Base-by-base conservation (phyloP, 768 basidiomycete species). In the Agaricus subrufescens region DNA sequence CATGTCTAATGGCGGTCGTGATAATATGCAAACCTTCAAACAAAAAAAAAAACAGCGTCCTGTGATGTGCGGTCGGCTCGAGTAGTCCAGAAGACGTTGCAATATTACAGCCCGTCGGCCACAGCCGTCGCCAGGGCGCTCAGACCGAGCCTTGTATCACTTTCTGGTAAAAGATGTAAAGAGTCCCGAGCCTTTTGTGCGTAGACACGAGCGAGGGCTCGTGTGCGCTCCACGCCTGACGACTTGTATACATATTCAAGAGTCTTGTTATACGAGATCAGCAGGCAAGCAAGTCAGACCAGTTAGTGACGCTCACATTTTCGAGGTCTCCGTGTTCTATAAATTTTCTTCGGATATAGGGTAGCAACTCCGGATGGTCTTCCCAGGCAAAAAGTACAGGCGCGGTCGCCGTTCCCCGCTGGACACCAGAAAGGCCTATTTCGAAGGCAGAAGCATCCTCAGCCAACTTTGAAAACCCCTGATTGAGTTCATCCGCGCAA, bases 371-470 rank as follows among this genome's bases (percentile, higher is more conserved):
- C 3, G 89, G 82, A 66, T 89, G 79, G 66, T 94, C 85, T 69
- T 94, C 91, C 69, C 87, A 88, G 19, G 95, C 94, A 65, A 87
- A 96, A 37, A 97, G 70, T 1, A 85, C 83, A 0, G 94, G 94
- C 2, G 86, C 94, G 0, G 91, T 92, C 5, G 90, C 87, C 54
- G 71, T 61, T 34, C 73, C 73, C 34, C 70, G 67, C 31, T 63
- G 60, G 14, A 71, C 61, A 37, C 60, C 59, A 10, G 60, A 51
- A 25, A 58, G 56, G 10, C 63, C 63, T 19, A 83, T 76, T 29
- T 90, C 82, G 63, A 86, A 87, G 63, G 91, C 89, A 14, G 89
- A 74, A 46, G 87, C 78, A 67, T 98, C 94, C 65, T 96, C 89
- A 57, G 63, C 15, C 29, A 52, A 46, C 46, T 23, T 46, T 57